Conservation (phyloP, 2,329 filamentous ascomycete genomes). For the Endoconidiophora polonica region DNA sequence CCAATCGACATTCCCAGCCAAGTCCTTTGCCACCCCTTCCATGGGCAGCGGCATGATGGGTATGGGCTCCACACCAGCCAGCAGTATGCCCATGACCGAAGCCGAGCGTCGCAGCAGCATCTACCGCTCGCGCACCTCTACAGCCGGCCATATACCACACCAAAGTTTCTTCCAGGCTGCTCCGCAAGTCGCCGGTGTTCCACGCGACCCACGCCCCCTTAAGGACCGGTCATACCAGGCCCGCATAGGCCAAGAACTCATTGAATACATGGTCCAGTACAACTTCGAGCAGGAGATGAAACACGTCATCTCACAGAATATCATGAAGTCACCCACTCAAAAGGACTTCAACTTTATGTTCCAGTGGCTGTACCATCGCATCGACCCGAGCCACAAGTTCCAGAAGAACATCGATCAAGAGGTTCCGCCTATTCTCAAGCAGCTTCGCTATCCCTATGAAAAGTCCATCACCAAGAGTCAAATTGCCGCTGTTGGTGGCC, state of each 20-base stretch:
- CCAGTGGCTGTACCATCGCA: conserved; percentile 90
- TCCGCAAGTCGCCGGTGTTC: conserved; percentile 64
- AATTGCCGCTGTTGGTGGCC: conserved; percentile 82
- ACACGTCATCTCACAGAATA: conserved; percentile 77
- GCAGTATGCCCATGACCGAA: conserved; percentile 23
- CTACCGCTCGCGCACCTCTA: conserved; percentile 52
- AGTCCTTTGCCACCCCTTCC: conserved; percentile 47
- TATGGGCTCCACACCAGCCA: conserved; percentile 13
- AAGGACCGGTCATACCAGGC: conserved; percentile 66
- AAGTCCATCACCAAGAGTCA: conserved; percentile 94
- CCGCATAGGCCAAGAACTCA: conserved; percentile 70
- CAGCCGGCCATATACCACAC: conserved; percentile 49
- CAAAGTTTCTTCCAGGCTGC: conserved; percentile 93
- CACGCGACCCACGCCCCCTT: conserved; percentile 71
- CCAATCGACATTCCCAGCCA: conserved; percentile 62
- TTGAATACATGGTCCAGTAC: conserved; percentile 82
- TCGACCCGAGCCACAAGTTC: conserved; percentile 86
- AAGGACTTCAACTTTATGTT: conserved; percentile 98
- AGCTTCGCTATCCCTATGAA: conserved; percentile 86
- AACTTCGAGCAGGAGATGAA: conserved; percentile 99
- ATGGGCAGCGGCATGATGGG: conserved; percentile 18
- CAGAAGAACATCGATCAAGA: conserved; percentile 91
- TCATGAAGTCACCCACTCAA: conserved; percentile 84
- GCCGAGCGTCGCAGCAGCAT: conserved; percentile 66
- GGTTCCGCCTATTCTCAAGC: conserved; percentile 80